Evolutionary conservation across 768 basidiomycete species (phyloP).

Genomic region (Lactarius quietus): DNA sequence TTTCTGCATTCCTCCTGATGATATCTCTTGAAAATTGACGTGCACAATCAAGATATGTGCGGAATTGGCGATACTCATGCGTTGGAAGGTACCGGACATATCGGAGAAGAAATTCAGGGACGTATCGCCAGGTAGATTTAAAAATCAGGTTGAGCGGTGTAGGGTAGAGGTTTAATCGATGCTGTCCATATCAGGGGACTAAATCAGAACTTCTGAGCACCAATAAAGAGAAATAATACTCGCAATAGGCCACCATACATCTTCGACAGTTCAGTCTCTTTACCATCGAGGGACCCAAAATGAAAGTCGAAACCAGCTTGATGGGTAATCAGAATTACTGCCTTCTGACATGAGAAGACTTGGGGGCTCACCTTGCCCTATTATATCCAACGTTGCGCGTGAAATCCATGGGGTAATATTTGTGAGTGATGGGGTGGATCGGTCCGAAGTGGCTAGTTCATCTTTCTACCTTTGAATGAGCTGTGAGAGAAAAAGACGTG

Average conservation of each 20-base stretch:
- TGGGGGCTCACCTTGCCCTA: no score
- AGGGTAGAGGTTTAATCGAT: conserved; percentile 18
- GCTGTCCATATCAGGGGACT: background rate
- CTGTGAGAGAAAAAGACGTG: conserved; percentile 6
- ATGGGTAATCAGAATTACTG: background rate
- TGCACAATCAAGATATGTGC: conserved; percentile 2
- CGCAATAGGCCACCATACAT: conserved; percentile 31
- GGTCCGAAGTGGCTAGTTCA: no score
- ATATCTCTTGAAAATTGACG: conserved; percentile 2
- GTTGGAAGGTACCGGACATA: conserved; percentile 11
- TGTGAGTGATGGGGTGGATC: no score
- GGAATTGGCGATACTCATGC: conserved; percentile 13
- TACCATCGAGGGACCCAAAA: conserved; percentile 28
- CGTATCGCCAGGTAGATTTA: conserved; percentile 26
- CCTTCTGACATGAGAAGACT: background rate
- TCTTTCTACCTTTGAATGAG: conserved; percentile 31
- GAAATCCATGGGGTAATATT: no score
- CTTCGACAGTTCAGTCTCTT: conserved; percentile 24
- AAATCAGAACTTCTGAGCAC: no score
- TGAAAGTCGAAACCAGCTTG: conserved; percentile 30
- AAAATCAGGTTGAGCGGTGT: conserved; percentile 15
- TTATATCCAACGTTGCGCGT: no score
- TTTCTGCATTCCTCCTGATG: background rate
- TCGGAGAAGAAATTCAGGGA: conserved; percentile 20
- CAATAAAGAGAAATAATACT: conserved; percentile 3